Evolutionary conservation across 306 rosid genomes (phyloP), one percentile per base, ranked within the genome.

Genomic region (Vigna unguiculata): DNA sequence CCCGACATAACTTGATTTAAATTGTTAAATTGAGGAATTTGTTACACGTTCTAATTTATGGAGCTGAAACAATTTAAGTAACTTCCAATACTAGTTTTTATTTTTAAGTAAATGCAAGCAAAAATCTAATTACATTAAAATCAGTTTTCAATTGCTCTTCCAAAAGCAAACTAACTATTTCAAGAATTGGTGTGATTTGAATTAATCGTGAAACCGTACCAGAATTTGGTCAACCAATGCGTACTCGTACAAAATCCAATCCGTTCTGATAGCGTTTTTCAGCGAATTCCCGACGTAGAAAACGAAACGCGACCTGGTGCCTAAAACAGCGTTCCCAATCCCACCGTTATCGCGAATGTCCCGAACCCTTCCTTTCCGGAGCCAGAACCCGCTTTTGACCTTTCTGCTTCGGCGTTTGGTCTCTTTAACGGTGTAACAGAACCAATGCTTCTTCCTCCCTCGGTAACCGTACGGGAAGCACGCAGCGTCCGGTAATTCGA

Each of bases 351-450:
- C 57, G 7, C 67, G n/a, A 49, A 86, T 85, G 3, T 81, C 77
- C 72, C 71, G 82, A 73, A 57, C 85, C 77, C 74, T 75, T 17
- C 96, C 96, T 17, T 52, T 71, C 67, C 85, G 80, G 53, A 69
- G 80, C 97, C 96, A 92, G 69, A 84, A 87, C 61, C 97, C 97
- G 21, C 62, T 82, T 83, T 45, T 88, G 38, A 83, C 84, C 71
- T 53, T 87, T 75, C 84, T 72, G 60, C 79, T 69, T 55, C 66
- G 54, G 72, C 74, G 72, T 24, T 75, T 61, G 3, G 77, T 17
- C 36, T 76, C 84, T 81, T 75, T 78, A 63, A 22, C 54, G 10
- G 90, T 45, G 66, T 84, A 92, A 61, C 85, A 89, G 73, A 68
- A 86, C 94, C 91, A 89, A 71, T 91, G 97, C 74, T 60, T 79